Conservation (phyloP, 306 rosid species). For the Casuarina cunninghamiana region DNA sequence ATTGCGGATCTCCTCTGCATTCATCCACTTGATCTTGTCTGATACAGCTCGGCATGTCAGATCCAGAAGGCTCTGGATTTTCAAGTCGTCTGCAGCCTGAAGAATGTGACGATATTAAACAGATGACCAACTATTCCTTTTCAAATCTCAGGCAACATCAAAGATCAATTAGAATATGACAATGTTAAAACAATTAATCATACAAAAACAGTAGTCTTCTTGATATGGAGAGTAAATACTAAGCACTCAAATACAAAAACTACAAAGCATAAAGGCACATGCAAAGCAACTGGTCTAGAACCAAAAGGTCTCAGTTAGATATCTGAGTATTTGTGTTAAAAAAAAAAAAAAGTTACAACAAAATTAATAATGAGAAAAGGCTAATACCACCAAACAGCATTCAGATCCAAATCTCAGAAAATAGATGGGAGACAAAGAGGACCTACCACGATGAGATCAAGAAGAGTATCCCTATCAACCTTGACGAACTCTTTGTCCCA, state of each 20-base stretch:
- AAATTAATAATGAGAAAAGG: too few species aligned
- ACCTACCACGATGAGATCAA: constrained; percentile 74
- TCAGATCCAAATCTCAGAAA: neutral
- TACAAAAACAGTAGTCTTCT: neutral
- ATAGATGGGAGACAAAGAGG: too few species aligned
- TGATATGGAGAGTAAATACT: neutral
- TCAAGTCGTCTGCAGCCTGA: constrained; percentile 82
- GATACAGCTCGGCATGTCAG: constrained; percentile 77
- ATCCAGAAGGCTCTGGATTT: constrained; percentile 71
- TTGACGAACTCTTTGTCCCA: constrained; percentile 75
- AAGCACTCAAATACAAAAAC: neutral
- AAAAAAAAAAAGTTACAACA: too few species aligned
- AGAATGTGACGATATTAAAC: neutral
- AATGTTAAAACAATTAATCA: neutral
- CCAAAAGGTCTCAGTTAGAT: too few species aligned
- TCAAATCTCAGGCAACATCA: neutral
- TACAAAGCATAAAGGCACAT: neutral
- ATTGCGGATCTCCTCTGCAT: constrained; percentile 59
- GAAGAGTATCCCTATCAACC: constrained; percentile 74
- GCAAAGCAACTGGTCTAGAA: neutral
- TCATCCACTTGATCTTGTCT: constrained; percentile 83
- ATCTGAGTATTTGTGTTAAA: too few species aligned
- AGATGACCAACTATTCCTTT: neutral
- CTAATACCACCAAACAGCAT: neutral
- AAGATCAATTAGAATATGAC: neutral